Conservation (phyloP, 2,329 filamentous ascomycete species). For the Colletotrichum phormii region DNA sequence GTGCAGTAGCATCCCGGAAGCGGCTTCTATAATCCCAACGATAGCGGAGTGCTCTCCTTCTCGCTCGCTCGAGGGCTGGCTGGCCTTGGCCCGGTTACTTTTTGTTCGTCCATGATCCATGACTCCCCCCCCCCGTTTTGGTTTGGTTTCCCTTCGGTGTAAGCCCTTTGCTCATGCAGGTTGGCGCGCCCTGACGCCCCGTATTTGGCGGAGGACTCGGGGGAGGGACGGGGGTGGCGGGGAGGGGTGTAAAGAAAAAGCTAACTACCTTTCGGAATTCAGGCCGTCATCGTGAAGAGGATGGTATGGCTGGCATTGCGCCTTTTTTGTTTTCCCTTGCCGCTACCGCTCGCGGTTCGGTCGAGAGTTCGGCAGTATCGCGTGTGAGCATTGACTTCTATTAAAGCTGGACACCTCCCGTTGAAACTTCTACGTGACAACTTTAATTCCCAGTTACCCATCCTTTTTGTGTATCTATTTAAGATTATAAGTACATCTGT, state of each 20-base stretch:
- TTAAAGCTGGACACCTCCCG: slow-evolving; percentile 27
- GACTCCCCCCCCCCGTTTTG: no score
- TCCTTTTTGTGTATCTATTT: not conserved
- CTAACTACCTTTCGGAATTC: not conserved
- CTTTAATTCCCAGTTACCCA: not conserved
- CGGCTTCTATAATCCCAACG: slow-evolving; percentile 16
- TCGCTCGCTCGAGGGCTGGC: not conserved
- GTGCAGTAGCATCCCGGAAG: slow-evolving; percentile 26
- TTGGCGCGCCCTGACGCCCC: slow-evolving; percentile 31
- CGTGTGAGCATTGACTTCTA: slow-evolving; percentile 32
- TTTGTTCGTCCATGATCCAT: not conserved
- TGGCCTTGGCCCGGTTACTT: not conserved
- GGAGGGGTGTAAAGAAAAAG: slow-evolving; percentile 9
- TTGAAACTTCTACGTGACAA: slow-evolving; percentile 31
- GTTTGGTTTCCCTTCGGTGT: not conserved
- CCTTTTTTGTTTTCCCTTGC: slow-evolving; percentile 2
- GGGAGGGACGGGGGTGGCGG: not conserved
- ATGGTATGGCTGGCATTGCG: not conserved
- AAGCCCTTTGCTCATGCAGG: slow-evolving; percentile 16
- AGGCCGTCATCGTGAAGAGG: slow-evolving; percentile 28
- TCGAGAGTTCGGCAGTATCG: slow-evolving; percentile 28
- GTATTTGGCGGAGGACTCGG: slow-evolving; percentile 10
- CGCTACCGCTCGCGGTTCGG: slow-evolving; percentile 26
- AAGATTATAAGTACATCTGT: not conserved
- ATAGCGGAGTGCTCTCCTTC: slow-evolving; percentile 9